Evolutionary conservation across 805 yeast species (phyloP).

Genomic region (Osmozyma mogii): DNA sequence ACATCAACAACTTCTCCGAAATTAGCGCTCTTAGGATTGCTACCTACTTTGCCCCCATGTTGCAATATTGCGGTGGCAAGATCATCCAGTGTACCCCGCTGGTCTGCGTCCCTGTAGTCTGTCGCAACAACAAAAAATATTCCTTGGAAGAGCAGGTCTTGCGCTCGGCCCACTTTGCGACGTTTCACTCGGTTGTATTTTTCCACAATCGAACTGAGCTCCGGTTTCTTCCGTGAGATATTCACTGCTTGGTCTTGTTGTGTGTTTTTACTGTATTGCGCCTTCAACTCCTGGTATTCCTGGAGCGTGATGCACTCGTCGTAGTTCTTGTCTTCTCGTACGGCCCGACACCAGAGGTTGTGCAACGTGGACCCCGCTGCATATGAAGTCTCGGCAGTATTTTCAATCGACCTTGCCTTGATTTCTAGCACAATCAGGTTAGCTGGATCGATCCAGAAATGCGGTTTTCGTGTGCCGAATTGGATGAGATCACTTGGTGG

Average conservation of each 20-base stretch:
- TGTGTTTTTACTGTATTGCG: constrained; percentile 15
- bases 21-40: constrained; percentile 9
- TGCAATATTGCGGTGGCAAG: constrained; percentile 22
- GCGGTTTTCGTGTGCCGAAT: constrained; percentile 59
- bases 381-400: constrained; percentile 36
- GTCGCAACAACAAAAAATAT: constrained; percentile 45
- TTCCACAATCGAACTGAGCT: constrained; percentile 10
- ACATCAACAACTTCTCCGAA: constrained; percentile 6
- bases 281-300: constrained; percentile 40
- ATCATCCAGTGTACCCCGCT: constrained; percentile 17
- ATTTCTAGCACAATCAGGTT: constrained; percentile 76
- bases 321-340: constrained; percentile 65
- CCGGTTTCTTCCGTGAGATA: constrained; percentile 15
- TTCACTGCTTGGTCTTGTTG: constrained; percentile 23
- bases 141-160: constrained; percentile 34
- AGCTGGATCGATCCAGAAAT: constrained; percentile 71
- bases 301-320: constrained; percentile 45
- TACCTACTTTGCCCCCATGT: constrained; percentile 44
- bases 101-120: constrained; percentile 29
- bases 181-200: constrained; percentile 9
- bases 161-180: constrained; percentile 6
- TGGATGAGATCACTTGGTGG: constrained; percentile 29
- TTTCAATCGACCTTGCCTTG: constrained; percentile 68
- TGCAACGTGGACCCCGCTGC: constrained; percentile 65
- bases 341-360: constrained; percentile 62